These are phyloP conservation scores for Cryptococcus amylolentus DNA, from an alignment of 1,284 basidiomycete genomes.

Conservation along the genomic window DNA sequence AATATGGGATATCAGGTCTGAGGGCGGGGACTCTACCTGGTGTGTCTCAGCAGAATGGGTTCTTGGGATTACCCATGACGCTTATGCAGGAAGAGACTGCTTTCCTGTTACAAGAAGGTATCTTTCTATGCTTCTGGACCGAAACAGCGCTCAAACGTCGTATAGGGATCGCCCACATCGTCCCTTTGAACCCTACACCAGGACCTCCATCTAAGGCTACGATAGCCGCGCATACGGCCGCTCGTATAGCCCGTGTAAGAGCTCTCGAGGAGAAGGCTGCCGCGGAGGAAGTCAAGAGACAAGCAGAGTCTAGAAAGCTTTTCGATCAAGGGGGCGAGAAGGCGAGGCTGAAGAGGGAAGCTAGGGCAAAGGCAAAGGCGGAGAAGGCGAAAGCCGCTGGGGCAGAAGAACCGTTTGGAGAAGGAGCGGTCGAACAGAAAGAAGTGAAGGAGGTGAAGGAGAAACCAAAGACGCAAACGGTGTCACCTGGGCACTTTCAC, in stretches of 20 bases:
- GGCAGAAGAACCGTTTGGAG: neutral
- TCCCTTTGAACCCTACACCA: conserved; percentile 69
- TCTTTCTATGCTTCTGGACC: conserved; percentile 17
- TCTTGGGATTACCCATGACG: conserved; percentile 83
- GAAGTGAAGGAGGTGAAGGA: neutral
- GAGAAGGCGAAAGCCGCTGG: conserved; percentile 51
- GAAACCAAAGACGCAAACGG: neutral
- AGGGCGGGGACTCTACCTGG: conserved; percentile 88
- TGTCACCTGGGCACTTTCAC: conserved; percentile 25
- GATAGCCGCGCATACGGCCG: conserved; percentile 49
- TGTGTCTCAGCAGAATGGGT: conserved; percentile 93
- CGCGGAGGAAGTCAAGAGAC: conserved; percentile 28
- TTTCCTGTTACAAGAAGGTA: conserved; percentile 75
- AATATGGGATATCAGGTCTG: conserved; percentile 78
- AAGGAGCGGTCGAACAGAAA: neutral
- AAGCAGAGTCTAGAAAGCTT: conserved; percentile 27
- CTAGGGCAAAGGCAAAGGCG: conserved; percentile 55
- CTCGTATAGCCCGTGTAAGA: conserved; percentile 21
- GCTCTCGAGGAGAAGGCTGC: conserved; percentile 54
- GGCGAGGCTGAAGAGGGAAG: conserved; percentile 60
- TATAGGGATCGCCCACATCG: conserved; percentile 68
- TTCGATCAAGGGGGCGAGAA: conserved; percentile 57
- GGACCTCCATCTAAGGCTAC: conserved; percentile 56
- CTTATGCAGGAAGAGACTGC: conserved; percentile 90
- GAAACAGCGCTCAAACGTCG: conserved; percentile 1